phyloP scores from a whole-genome alignment of 2,329 filamentous ascomycete genomes.

The Trichophyton schoenleinii region DNA sequence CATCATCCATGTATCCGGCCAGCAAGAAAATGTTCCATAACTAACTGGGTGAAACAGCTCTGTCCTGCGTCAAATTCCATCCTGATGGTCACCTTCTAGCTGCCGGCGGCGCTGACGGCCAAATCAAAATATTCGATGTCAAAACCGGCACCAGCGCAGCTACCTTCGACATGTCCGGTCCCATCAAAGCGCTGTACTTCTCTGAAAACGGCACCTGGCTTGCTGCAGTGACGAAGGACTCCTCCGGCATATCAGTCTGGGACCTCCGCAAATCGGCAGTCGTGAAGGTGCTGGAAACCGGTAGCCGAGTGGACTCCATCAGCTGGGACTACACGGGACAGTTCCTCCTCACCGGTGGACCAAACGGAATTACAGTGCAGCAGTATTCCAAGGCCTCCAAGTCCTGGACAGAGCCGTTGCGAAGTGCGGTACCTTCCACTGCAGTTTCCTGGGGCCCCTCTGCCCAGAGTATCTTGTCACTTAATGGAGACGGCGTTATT shows the following conservation, averaged over 20 bases:
- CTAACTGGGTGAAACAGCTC: conserved; percentile 39
- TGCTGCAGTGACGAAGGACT: conserved; percentile 65
- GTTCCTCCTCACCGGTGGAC: conserved; percentile 71
- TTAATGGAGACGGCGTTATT: conserved; percentile 63
- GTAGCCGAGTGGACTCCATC: conserved; percentile 61
- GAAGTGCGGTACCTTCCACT: conserved; percentile 59
- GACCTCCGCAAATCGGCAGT: conserved; percentile 76
- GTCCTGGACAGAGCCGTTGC: conserved; percentile 75
- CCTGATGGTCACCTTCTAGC: conserved; percentile 93
- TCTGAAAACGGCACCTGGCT: conserved; percentile 98
- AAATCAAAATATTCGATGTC: conserved; percentile 81
- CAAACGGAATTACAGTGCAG: conserved; percentile 71
- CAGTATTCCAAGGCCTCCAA: conserved; percentile 81
- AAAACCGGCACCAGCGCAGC: conserved; percentile 66
- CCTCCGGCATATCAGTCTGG: conserved; percentile 72
- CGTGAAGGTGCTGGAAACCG: conserved; percentile 76
- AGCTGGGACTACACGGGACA: conserved; percentile 93
- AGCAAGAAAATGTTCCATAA: not conserved
- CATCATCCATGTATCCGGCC: not conserved
- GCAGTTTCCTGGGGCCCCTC: conserved; percentile 65
- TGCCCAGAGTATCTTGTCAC: conserved; percentile 60
- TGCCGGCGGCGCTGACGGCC: conserved; percentile 63
- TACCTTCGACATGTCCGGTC: conserved; percentile 52
- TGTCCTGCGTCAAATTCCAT: conserved; percentile 75
- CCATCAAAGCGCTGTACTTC: conserved; percentile 67